phyloP scores from a whole-genome alignment of 352 stramenopile species.

The Phytophthora fragariaefolia region DNA sequence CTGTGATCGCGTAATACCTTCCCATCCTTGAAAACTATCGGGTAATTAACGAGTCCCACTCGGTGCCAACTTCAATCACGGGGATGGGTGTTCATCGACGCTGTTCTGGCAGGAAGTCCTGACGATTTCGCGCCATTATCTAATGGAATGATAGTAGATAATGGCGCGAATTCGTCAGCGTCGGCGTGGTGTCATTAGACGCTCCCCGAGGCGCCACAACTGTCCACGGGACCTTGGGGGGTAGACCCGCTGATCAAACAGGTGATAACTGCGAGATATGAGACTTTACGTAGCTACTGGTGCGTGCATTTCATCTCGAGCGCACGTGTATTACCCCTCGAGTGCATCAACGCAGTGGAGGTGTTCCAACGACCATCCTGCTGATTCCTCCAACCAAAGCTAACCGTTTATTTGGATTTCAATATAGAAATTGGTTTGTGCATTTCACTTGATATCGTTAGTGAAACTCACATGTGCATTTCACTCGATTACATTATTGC shows the following conservation, averaged over 20 bases:
- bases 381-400: too few species aligned
- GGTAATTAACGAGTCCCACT: conserved; percentile 1
- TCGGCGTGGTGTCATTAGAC: too few species aligned
- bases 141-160: neutral
- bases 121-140: conserved; percentile 1
- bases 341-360: too few species aligned
- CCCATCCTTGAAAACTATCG: neutral
- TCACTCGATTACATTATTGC: neutral
- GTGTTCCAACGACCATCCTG: too few species aligned
- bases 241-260: too few species aligned
- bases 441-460: neutral
- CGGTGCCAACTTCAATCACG: neutral
- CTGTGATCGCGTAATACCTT: neutral
- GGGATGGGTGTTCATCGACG: too few species aligned
- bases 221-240: too few species aligned
- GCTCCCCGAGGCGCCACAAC: neutral
- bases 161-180: neutral
- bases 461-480: neutral
- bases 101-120: neutral
- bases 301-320: too few species aligned
- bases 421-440: neutral
- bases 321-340: too few species aligned
- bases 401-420: too few species aligned
- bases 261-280: too few species aligned
- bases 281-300: too few species aligned